These are phyloP conservation scores for Fusarium sp. DNA, from an alignment of 2,329 filamentous ascomycete species.

Conservation along the genomic window DNA sequence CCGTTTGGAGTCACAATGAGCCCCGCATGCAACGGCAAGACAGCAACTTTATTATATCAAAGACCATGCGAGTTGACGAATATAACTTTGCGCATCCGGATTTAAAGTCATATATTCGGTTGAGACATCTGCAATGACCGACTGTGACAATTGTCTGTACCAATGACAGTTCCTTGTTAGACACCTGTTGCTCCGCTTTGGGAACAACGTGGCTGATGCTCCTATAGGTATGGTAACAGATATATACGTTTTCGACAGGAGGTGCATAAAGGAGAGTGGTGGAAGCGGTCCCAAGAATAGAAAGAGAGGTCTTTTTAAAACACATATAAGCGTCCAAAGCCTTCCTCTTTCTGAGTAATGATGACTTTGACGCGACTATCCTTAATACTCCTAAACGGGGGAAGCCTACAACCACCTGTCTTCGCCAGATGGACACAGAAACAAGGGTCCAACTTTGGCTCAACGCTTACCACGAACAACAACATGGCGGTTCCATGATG, in stretches of 20 bases:
- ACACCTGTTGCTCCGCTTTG: constrained; percentile 19
- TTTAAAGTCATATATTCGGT: neutral
- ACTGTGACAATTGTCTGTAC: neutral
- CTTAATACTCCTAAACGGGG: neutral
- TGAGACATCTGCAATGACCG: constrained; percentile 11
- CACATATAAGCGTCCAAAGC: neutral
- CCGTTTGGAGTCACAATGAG: neutral
- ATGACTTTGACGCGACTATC: neutral
- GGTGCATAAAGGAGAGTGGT: neutral
- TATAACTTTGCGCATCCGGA: neutral
- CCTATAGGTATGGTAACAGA: neutral
- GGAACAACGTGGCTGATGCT: neutral
- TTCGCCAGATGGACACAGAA: neutral
- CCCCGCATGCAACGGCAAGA: constrained; percentile 6
- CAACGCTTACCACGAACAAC: neutral
- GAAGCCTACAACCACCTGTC: neutral
- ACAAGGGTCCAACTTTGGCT: neutral
- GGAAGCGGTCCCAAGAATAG: neutral
- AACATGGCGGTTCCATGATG: neutral
- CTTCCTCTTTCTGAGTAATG: neutral
- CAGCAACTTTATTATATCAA: neutral
- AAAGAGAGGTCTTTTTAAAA: neutral
- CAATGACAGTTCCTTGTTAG: constrained; percentile 7
- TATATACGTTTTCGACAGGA: constrained; percentile 18
- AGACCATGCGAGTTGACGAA: neutral